Conservation (phyloP, 805 yeast genomes). For the Lipomyces yamadae region DNA sequence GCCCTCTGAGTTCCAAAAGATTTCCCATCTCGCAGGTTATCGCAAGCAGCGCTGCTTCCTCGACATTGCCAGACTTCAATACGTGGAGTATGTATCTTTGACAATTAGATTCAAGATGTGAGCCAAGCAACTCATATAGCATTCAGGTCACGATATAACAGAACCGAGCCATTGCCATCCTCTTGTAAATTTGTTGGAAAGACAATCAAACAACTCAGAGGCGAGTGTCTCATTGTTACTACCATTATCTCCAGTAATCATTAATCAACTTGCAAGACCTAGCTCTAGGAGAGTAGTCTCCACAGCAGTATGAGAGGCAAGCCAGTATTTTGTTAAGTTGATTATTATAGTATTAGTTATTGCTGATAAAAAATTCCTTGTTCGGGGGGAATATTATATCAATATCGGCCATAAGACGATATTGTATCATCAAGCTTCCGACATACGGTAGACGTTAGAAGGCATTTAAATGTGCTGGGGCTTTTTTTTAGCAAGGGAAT, state of each 20-base stretch:
- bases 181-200: neutral
- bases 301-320: slow-evolving; percentile 48
- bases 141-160: slow-evolving; percentile 1
- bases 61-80: slow-evolving; percentile 4
- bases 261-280: too few species aligned
- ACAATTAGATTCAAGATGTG: neutral
- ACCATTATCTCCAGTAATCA: too few species aligned
- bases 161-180: neutral
- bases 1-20: neutral
- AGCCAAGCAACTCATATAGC: slow-evolving; percentile 1
- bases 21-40: neutral
- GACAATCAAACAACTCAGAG: neutral
- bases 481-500: too few species aligned
- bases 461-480: too few species aligned
- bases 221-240: too few species aligned
- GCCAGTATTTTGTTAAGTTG: slow-evolving; percentile 44
- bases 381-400: too few species aligned
- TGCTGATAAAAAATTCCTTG: too few species aligned
- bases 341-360: too few species aligned
- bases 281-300: too few species aligned
- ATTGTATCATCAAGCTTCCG: too few species aligned
- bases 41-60: neutral
- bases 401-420: too few species aligned
- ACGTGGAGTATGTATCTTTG: slow-evolving; percentile 3
- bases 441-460: too few species aligned